A percentile compares a stretch with the other conserved stretches of the same genome.
Evolutionary conservation across 768 basidiomycete species (phyloP).

Genomic region (Mycena crocata): DNA sequence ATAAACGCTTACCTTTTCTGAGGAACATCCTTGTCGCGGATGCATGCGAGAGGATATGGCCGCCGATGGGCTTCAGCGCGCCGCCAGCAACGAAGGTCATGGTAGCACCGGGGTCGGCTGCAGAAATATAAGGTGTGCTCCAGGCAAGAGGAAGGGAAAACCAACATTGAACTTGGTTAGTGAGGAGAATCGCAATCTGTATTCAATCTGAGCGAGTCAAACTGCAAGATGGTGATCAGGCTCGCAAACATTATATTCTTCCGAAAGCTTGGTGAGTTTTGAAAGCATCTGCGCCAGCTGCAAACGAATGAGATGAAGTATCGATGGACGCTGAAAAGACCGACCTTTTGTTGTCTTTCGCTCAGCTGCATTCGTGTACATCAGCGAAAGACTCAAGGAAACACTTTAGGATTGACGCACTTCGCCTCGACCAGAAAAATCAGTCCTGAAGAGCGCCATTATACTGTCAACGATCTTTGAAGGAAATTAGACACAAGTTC

Average conservation of each 20-base stretch:
- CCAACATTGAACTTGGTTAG: constrained; percentile 92
- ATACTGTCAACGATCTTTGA: constrained; percentile 92
- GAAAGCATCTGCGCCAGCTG: constrained; percentile 95
- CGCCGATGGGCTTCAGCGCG: constrained; percentile 84
- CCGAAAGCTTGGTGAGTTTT: constrained; percentile 89
- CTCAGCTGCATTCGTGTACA: constrained; percentile 92
- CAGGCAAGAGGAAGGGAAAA: constrained; percentile 9
- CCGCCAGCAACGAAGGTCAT: constrained; percentile 97
- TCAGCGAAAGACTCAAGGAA: constrained; percentile 89
- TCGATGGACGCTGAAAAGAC: neutral
- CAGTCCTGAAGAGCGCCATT: constrained; percentile 96
- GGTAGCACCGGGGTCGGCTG: constrained; percentile 94
- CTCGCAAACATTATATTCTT: constrained; percentile 89
- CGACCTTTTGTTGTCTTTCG: constrained; percentile 91
- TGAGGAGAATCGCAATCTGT: constrained; percentile 87
- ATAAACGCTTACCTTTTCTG: constrained; percentile 77
- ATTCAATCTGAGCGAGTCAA: constrained; percentile 34
- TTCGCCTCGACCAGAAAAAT: constrained; percentile 94
- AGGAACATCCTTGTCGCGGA: constrained; percentile 90
- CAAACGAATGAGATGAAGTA: constrained; percentile 20
- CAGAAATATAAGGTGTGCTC: neutral
- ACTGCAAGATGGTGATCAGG: constrained; percentile 8
- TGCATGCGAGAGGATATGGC: constrained; percentile 89
- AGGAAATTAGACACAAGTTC: constrained; percentile 26
- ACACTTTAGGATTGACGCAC: constrained; percentile 81